Evolutionary conservation across 1,284 basidiomycete species (phyloP).

Genomic region (Phellinidium pouzarii): DNA sequence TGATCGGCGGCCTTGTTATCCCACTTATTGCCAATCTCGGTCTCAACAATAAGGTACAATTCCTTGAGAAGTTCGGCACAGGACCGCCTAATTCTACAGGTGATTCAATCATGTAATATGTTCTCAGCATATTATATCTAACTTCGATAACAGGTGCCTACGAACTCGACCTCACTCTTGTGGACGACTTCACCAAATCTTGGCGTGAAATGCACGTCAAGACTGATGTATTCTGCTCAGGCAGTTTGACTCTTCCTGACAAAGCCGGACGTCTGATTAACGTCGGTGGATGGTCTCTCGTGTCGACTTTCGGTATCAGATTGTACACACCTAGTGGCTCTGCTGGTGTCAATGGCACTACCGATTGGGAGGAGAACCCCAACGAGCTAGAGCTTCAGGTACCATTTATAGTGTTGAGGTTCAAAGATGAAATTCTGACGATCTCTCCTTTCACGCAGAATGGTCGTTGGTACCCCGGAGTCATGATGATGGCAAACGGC

Average conservation of each 20-base stretch:
- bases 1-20: slow-evolving; percentile 56
- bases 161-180: slow-evolving; percentile 59
- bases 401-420: background rate
- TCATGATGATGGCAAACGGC: slow-evolving; percentile 60
- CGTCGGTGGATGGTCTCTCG: slow-evolving; percentile 59
- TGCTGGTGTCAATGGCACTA: slow-evolving; percentile 53
- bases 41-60: slow-evolving; percentile 70
- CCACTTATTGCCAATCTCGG: slow-evolving; percentile 69
- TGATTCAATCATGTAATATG: background rate
- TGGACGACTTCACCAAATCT: slow-evolving; percentile 43
- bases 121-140: background rate
- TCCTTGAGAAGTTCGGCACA: slow-evolving; percentile 61
- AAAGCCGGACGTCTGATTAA: slow-evolving; percentile 62
- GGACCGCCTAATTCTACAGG: slow-evolving; percentile 54
- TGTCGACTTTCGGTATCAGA: slow-evolving; percentile 62
- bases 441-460: slow-evolving; percentile 31
- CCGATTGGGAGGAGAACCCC: slow-evolving; percentile 62
- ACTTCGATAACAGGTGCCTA: slow-evolving; percentile 45
- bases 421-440: background rate
- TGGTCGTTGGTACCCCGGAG: slow-evolving; percentile 68
- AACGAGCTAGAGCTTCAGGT: slow-evolving; percentile 46
- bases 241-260: slow-evolving; percentile 64
- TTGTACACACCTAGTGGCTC: slow-evolving; percentile 55
- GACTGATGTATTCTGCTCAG: slow-evolving; percentile 72
- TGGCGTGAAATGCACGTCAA: slow-evolving; percentile 72